Conservation (phyloP, 208 protist species). For the Trypanosoma congolense region DNA sequence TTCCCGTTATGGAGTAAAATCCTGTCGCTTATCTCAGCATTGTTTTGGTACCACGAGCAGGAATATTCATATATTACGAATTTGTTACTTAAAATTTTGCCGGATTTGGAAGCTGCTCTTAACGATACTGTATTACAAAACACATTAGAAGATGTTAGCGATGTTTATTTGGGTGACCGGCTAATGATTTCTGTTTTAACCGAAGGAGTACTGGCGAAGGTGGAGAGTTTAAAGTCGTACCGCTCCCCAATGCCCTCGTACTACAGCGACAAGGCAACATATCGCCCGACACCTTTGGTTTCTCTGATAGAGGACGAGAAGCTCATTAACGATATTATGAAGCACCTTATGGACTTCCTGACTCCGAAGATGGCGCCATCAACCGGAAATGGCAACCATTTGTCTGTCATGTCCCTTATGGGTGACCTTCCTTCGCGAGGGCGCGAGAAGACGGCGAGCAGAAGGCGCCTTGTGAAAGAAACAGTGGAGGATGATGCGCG, state of each 20-base stretch:
- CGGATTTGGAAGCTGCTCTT: conserved; percentile 16
- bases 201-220: conserved; percentile 18
- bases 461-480: no score
- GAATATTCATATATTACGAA: conserved; percentile 19
- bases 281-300: not conserved
- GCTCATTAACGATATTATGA: conserved; percentile 3
- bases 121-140: not conserved
- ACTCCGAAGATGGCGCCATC: no score
- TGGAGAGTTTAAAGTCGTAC: conserved; percentile 2
- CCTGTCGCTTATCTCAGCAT: conserved; percentile 17
- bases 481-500: no score
- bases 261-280: not conserved
- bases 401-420: not conserved
- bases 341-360: conserved; percentile 6
- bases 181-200: conserved; percentile 14
- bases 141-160: conserved; percentile 6
- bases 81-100: conserved; percentile 18
- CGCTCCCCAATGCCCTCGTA: not conserved
- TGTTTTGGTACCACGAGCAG: conserved; percentile 18
- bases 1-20: conserved; percentile 24
- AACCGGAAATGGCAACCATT: not conserved
- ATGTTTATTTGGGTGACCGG: conserved; percentile 12
- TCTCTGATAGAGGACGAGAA: conserved; percentile 5
- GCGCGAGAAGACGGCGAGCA: no score
- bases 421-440: no score